Evolutionary conservation across 1,284 basidiomycete species (phyloP), one percentile per base, ranked within the genome.

Genomic region (Malassezia pachydermatis): DNA sequence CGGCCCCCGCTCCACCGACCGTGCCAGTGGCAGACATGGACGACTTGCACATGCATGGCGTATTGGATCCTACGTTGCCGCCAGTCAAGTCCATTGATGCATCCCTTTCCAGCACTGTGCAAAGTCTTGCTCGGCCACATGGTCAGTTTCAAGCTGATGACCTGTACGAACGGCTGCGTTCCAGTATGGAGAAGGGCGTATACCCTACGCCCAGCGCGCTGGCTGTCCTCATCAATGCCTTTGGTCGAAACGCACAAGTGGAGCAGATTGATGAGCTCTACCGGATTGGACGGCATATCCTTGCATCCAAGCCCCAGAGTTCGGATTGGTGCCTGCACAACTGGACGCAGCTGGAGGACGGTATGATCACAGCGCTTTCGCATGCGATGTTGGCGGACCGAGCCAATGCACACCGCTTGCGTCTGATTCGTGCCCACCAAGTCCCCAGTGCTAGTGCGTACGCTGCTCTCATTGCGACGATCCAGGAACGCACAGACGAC

Each of bases 181-280:
- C 27, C 27, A 39, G 40, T 37, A 29, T 52, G 8, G 24, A 14
- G 3, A 19, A 40, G 5, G 45, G 50, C 14, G 6, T 11, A 10
- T 52, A 47, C 30, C 44, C 50, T 8, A 24, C 44, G 34, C 50
- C 65, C 8, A 48, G 60, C 38, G 59, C 59, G 24, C 36, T 69
- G 22, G 58, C 54, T 3, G 45, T 48, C 20, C 47, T 71, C 19
- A 61, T 71, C 20, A 57, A 54, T 35, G 54, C 57, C 10, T 60
- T 59, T 30, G 68, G 63, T 27, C 59, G 73, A 72, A 14, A 76
- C 82, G 5, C 72, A 87, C 13, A 72, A 75, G 4, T 69, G 65
- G 19, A 63, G 77, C 45, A 75, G 75, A 62, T 60, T 68, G 45
- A 75, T 76, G 61, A 79, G 79, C 62, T 72, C 72, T 5, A 75